Base-by-base conservation (phyloP, 805 yeast species). In the Candida insectorum region DNA sequence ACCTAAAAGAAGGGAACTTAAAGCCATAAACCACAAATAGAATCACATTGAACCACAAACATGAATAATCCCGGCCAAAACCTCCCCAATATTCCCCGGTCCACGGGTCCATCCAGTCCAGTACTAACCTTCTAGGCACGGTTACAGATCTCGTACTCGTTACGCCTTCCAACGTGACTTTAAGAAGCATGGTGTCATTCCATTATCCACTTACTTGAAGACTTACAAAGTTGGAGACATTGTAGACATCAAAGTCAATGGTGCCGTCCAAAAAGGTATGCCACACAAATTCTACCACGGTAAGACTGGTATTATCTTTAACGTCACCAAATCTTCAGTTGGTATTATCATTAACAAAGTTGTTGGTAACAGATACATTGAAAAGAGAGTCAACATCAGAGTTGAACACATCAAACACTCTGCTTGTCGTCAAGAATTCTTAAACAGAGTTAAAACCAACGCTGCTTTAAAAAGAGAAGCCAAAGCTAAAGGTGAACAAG, bases 201-300 rank as follows among this genome's bases (percentile, higher is more conserved):
- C 95, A 52, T 77, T 93, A 80, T 85, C 97, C 55, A 85, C 95
- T 67, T 93, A 91, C 93, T 75, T 93, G 79, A 88, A 86, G 85
- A 75, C 80, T 67, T 93, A 93, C 95, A 88, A 81, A 75, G 97
- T 93, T 62, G 98, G 98, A 66, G 98, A 93, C 74, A 91, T 93
- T 60, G 98, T 93, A 64, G 98, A 93, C 75, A 89, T 93, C 80
- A 91, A 86, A 77, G 98, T 94, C 72, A 93, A 93, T 71, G 96
- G 96, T 81, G 79, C 98, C 55, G 79, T 89, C 79, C 97, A 93
- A 72, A 89, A 91, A 84, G 97, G 97, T 87, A 87, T 93, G 96
- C 98, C 98, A 71, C 96, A 87, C 88, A 93, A 93, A 81, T 89
- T 79, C 85, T 93, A 93, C 96, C 97, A 93, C 81, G 98, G 98